Base-by-base conservation (phyloP, 805 yeast species). In the Wickerhamomyces mucosus region DNA sequence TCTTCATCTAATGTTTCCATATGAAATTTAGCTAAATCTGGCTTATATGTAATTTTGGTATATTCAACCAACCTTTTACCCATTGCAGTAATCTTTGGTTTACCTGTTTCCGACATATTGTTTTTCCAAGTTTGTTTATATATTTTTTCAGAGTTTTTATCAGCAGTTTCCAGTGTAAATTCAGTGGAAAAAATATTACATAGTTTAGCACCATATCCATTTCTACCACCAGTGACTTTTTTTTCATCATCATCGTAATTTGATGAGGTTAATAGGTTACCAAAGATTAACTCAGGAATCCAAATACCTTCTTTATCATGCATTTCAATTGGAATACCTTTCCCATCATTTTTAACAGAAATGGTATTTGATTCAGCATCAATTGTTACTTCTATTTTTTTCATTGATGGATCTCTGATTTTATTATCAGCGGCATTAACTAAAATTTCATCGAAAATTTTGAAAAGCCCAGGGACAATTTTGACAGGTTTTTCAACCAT, bases 371-470 rank as follows among this genome's bases (percentile, higher is more conserved):
- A 65, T 37, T 78, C 95, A 4, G 78, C 65, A 45, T 83, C 78
- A 35, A 92, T 84, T 24, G 60, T 68, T n/a, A 92, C 97, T 35
- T 75, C 83, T 39, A 92, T 73, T 45, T 70, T 75, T 44, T 75
- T 81, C 99, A 92, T 92, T 8, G 69, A 44, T 2, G 95, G 85
- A 53, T 92, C 99, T 45, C 97, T 74, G 38, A 89, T 89, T 61
- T 92, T 92, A 64, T 92, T 92, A 59, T 92, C 99, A 11, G 99
- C 99, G 6, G 99, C 97, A 56, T 92, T 92, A 33, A 92, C 99
- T 39, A 92, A 63, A 36, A 92, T 88, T 60, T 92, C 99, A 56
- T 92, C 99, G 53, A 92, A 92, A 34, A 92, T 89, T 59, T 92
- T 92, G 61, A 85, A 89, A 39, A 92, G 61, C 29, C 97, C 99